These are phyloP conservation scores for Ceratocystis lukuohia DNA, from an alignment of 2,329 filamentous ascomycete species.

Conservation along the genomic window DNA sequence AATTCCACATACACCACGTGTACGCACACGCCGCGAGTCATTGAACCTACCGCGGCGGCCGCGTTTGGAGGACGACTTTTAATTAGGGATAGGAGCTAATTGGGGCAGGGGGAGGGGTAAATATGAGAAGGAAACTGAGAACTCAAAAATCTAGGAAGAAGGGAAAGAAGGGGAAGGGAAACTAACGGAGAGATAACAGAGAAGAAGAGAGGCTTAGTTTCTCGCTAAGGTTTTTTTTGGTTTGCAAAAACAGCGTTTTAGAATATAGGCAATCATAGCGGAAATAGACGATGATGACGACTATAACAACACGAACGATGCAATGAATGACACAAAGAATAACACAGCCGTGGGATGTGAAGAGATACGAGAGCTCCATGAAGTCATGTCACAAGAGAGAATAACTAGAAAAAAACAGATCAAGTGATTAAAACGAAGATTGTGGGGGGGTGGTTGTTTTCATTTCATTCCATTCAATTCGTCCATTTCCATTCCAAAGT, in stretches of 20 bases:
- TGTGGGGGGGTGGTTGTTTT: too few relatives aligned
- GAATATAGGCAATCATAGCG: slow-evolving; percentile 7
- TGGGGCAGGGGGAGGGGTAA: background rate
- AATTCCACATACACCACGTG: background rate
- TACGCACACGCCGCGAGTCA: background rate
- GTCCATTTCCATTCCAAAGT: too few relatives aligned
- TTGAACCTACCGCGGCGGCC: background rate
- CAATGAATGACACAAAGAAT: background rate
- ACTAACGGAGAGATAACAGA: background rate
- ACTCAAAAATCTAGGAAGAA: background rate
- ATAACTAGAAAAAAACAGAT: too few relatives aligned
- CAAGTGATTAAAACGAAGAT: too few relatives aligned
- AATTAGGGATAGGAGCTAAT: background rate
- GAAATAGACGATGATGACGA: slow-evolving; percentile 5
- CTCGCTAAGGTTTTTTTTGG: background rate
- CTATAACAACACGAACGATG: background rate
- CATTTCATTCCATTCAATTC: too few relatives aligned
- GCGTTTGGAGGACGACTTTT: background rate
- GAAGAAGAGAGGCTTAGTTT: background rate
- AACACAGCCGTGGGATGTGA: too few relatives aligned
- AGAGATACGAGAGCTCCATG: too few relatives aligned
- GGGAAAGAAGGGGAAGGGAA: background rate
- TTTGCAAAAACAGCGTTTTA: background rate
- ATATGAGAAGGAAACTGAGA: too few relatives aligned
- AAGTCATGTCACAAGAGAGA: too few relatives aligned